Conservation (phyloP, 257 asterid genomes). For the Verbena officinalis region DNA sequence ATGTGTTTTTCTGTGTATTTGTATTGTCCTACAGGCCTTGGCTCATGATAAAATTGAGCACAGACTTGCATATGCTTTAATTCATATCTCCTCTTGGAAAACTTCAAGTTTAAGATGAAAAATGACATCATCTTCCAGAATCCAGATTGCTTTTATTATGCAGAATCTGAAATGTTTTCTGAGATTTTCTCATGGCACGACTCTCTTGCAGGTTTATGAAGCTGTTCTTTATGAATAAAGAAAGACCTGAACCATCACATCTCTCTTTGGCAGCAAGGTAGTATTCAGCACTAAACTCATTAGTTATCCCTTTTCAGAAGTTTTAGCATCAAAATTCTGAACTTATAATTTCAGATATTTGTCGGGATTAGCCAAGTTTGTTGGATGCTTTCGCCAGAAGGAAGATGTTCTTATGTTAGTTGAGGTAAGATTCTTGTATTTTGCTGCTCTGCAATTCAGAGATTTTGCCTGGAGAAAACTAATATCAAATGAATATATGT, state of each 20-base stretch:
- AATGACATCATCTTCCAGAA: constrained; percentile 4
- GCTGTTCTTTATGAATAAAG: constrained; percentile 43
- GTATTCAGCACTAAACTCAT: constrained; percentile 8
- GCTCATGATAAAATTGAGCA: not conserved
- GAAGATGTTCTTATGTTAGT: constrained; percentile 52
- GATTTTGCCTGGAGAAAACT: constrained; percentile 13
- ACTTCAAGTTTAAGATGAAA: constrained; percentile 14
- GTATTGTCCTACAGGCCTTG: not conserved
- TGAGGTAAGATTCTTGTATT: constrained; percentile 47
- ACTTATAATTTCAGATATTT: constrained; percentile 53
- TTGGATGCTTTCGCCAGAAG: constrained; percentile 52
- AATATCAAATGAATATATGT: no score
- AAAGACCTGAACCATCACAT: constrained; percentile 35
- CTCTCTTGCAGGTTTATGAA: constrained; percentile 54
- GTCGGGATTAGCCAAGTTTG: constrained; percentile 48
- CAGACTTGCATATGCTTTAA: not conserved
- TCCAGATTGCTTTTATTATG: constrained; percentile 20
- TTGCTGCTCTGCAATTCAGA: constrained; percentile 12
- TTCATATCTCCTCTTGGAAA: not conserved
- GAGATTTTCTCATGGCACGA: constrained; percentile 30
- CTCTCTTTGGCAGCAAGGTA: constrained; percentile 50
- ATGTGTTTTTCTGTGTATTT: not conserved
- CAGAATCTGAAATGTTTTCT: not conserved
- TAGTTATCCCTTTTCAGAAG: not conserved
- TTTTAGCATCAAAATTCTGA: constrained; percentile 21